Evolutionary conservation across 2,329 filamentous ascomycete genomes (phyloP).

Genomic region (Aspergillus arachidicola): DNA sequence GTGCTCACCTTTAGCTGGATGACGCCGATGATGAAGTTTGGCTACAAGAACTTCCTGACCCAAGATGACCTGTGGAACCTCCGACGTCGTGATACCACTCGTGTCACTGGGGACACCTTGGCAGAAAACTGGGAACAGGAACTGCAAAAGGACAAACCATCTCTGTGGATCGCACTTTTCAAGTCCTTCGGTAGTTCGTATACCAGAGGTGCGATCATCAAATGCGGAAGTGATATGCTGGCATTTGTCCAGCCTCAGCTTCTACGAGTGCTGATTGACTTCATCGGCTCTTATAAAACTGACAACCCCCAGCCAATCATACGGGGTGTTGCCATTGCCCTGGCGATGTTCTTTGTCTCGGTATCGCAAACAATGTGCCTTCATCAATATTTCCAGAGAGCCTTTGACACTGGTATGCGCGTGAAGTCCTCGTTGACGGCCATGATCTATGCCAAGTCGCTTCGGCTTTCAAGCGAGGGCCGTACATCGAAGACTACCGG

Average conservation of each 20-base stretch:
- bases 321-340: conserved; percentile 81
- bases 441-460: conserved; percentile 88
- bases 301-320: conserved; percentile 73
- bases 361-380: conserved; percentile 84
- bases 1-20: conserved; percentile 96
- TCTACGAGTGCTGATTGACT: conserved; percentile 78
- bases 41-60: conserved; percentile 87
- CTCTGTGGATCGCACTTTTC: conserved; percentile 83
- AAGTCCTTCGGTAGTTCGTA: conserved; percentile 85
- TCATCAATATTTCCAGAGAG: conserved; percentile 95
- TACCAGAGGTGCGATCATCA: conserved; percentile 78
- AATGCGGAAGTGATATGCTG: conserved; percentile 81
- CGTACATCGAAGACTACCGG: conserved; percentile 86
- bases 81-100: conserved; percentile 76
- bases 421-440: conserved; percentile 90
- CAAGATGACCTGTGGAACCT: conserved; percentile 97
- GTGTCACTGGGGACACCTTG: conserved; percentile 69
- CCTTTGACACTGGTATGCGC: conserved; percentile 95
- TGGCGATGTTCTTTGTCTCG: conserved; percentile 90
- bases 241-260: conserved; percentile 92
- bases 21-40: conserved; percentile 95
- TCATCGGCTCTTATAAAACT: conserved; percentile 73
- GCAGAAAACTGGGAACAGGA: conserved; percentile 76
- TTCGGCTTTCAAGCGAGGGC: conserved; percentile 90
- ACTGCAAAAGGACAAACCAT: conserved; percentile 73